Base-by-base conservation (phyloP, 805 yeast genomes). In the Zygosaccharomyces kombuchaensis region DNA sequence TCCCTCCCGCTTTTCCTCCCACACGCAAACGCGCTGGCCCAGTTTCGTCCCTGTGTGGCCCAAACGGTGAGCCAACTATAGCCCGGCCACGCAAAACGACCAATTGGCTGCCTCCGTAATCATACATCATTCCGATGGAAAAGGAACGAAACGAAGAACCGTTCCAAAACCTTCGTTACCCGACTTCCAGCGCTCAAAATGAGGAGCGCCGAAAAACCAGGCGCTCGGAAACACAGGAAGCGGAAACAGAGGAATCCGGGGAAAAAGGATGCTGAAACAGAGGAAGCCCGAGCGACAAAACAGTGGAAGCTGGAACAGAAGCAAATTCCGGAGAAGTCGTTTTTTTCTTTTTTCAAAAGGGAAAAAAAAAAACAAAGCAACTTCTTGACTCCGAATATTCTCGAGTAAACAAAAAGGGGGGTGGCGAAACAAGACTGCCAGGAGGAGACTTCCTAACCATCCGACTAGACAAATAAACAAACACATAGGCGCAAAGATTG, bases 1-100 rank as follows among this genome's bases (percentile, higher is more conserved):
- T 36, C 27, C 30, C 21, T 36, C 31, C 26, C 25, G 39, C 26
- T 37, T 37, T 37, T 37, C 34, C 40, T 26, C 40, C 30, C 22
- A 14, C 41, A 38, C 41, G 17, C 12, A 36, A 29, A 29, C 32
- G 32, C 32, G 32, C 32, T 12, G 32, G 4, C 32, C 9, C 14
- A 29, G 14, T 13, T 29, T 29, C 32, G 14, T 8, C 14, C 32
- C 32, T 29, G 14, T 10, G 32, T 29, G 32, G 32, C 32, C 32
- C 32, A 13, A 29, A 29, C 13, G 34, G 25, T 17, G 19, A 10
- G 16, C 29, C 41, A 25, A 16, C 34, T 30, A 12, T 27, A 25
- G 41, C 23, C 14, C 10, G 22, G 16, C 26, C 41, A 27, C 25
- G 14, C 22, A 26, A 38, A 27, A 38, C 41, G 41, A 38, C 41